Conservation (phyloP, 345 rosid species). For the Mangifera indica region DNA sequence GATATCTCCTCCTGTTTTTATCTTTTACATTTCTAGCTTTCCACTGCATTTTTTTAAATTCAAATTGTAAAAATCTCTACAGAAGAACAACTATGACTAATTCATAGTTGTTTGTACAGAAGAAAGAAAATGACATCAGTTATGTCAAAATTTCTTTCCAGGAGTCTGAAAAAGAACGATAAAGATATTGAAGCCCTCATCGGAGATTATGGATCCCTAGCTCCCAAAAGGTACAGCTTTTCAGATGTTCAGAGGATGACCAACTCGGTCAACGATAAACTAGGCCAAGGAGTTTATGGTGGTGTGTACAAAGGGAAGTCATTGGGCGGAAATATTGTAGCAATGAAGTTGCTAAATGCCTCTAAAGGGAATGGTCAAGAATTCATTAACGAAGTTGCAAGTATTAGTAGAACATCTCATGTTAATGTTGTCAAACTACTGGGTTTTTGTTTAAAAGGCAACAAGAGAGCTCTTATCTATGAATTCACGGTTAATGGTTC, state of each 20-base stretch:
- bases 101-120: background rate
- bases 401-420: conserved; percentile 55
- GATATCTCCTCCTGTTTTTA: too few relatives aligned
- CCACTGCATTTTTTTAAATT: too few relatives aligned
- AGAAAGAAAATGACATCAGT: background rate
- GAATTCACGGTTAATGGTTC: conserved; percentile 47
- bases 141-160: background rate
- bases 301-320: conserved; percentile 30
- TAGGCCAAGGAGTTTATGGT: conserved; percentile 33
- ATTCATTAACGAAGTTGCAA: conserved; percentile 44
- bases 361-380: conserved; percentile 43
- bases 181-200: background rate
- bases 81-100: background rate
- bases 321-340: conserved; percentile 31
- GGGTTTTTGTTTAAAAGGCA: conserved; percentile 31
- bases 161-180: background rate
- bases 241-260: background rate
- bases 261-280: conserved; percentile 12
- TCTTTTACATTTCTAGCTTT: too few relatives aligned
- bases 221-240: background rate
- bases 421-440: conserved; percentile 32
- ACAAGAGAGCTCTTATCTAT: conserved; percentile 32
- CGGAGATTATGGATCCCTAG: background rate
- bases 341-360: conserved; percentile 33
- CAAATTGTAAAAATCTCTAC: too few relatives aligned